These are phyloP conservation scores for Nakaseomyces delphensis DNA, from an alignment of 1,139 yeast species.

Conservation along the genomic window DNA sequence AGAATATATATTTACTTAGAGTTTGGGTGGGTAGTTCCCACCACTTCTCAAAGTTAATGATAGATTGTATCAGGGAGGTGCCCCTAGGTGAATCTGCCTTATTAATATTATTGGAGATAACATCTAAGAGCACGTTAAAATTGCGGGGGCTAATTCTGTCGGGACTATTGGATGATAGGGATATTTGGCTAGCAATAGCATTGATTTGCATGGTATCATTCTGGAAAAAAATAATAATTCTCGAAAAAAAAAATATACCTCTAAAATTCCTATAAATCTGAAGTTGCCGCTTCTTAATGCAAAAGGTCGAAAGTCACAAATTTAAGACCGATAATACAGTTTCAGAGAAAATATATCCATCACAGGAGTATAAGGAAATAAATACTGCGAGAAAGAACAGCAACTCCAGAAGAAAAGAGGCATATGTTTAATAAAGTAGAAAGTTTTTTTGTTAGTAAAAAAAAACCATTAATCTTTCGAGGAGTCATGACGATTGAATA, in stretches of 20 bases:
- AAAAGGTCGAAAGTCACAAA: too few species aligned
- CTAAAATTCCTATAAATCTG: too few species aligned
- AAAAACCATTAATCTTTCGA: conserved; percentile 2
- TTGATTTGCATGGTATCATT: conserved; percentile 39
- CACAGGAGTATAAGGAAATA: too few species aligned
- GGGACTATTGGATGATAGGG: conserved; percentile 35
- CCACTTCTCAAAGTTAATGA: conserved; percentile 53
- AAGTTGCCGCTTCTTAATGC: too few species aligned
- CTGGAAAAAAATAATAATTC: too few species aligned
- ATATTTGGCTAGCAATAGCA: conserved; percentile 39
- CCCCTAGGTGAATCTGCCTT: conserved; percentile 41
- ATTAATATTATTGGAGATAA: conserved; percentile 44
- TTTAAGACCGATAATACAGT: too few species aligned
- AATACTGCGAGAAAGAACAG: too few species aligned
- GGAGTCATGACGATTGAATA: too few species aligned
- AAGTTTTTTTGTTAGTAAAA: neutral
- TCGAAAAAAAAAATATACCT: too few species aligned
- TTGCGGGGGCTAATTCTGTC: conserved; percentile 39
- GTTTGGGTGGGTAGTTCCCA: conserved; percentile 36
- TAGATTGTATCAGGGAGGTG: conserved; percentile 40
- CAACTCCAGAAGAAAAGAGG: too few species aligned
- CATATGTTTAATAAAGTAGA: too few species aligned
- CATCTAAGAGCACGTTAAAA: conserved; percentile 38
- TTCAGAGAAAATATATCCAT: too few species aligned
- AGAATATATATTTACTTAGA: conserved; percentile 52